Evolutionary conservation across 75 land plant genomes (phyloP), one percentile per base, ranked within the genome.

Genomic region (Isoetes taiwanensis): DNA sequence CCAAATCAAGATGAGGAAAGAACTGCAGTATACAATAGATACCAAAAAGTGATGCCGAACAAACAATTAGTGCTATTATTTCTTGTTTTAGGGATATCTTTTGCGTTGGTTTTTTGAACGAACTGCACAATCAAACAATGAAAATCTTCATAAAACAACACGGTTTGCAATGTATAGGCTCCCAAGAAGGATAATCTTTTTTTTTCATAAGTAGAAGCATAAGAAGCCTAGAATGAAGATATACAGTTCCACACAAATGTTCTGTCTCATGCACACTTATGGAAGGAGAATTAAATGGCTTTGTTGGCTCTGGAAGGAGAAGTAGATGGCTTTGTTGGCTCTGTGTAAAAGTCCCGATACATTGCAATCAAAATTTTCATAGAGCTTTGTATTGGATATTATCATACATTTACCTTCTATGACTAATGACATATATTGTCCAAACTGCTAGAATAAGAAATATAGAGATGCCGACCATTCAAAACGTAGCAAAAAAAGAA

Each of bases 401-500:
- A 27, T 31, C 16, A 20, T 1, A 29, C 28, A 34, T 19, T 25
- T 66, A 73, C 76, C 76, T 73, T 64, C 77, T 62, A 52, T 74
- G 77, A 40, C 77, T 74, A 25, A 73, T 73, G 33, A 74, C 77
- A 41, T 70, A 74, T 38, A 74, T 54, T 35, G 68, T 54, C 77
- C 77, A 74, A 28, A 74, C 29, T 11, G 75, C 66, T 11, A 74
- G 25, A 52, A 74, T 5, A 58, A 52, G 21, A 74, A 74, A 60
- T 74, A 74, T 21, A 64, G 59, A 0, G 77, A 57, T 3, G 66
- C 64, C 28, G 77, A 74, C 61, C 56, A 71, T 30, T 65, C 53
- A 20, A 55, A 37, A 10, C 64, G 69, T 12, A 74, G 77, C 56
- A 74, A 42, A 41, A 71, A 12, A 19, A 68, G 53, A 16, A 69